Percentiles rank a stretch among this genome's conserved stretches.
These are phyloP conservation scores for Brachypodium distachyon DNA, from an alignment of 202 grass and related monocot genomes.

Conservation along the genomic window DNA sequence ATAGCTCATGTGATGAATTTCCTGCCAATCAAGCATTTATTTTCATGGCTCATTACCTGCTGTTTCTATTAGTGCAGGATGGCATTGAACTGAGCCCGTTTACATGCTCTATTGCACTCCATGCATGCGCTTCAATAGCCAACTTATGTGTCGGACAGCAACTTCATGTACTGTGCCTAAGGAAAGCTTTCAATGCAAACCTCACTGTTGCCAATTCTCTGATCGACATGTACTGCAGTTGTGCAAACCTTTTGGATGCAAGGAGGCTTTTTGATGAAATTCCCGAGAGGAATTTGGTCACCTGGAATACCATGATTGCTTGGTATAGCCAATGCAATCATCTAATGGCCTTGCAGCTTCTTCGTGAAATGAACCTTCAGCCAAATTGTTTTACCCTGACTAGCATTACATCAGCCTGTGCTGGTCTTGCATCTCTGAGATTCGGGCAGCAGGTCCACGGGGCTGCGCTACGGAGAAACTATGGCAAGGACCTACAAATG, in stretches of 20 bases:
- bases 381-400: conserved; percentile 46
- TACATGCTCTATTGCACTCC: conserved; percentile 35
- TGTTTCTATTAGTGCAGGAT: conserved; percentile 47
- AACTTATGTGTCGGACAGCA: conserved; percentile 28
- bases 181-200: conserved; percentile 23
- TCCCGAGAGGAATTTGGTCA: conserved; percentile 34
- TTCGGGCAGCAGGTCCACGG: conserved; percentile 48
- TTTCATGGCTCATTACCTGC: neutral
- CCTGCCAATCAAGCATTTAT: neutral
- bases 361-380: conserved; percentile 25
- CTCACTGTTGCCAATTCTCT: conserved; percentile 46
- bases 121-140: conserved; percentile 19
- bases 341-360: conserved; percentile 38
- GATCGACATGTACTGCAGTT: conserved; percentile 46
- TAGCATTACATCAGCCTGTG: conserved; percentile 45
- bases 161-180: conserved; percentile 35
- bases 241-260: conserved; percentile 27
- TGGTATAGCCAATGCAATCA: conserved; percentile 22
- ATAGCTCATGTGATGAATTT: conserved; percentile 6
- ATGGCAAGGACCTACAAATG: conserved; percentile 28
- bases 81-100: conserved; percentile 35
- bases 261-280: conserved; percentile 44
- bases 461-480: conserved; percentile 24
- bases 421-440: conserved; percentile 35
- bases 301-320: conserved; percentile 58